A percentile compares a stretch with the other conserved stretches of the same genome.
Conservation (phyloP, 2,329 filamentous ascomycete genomes). For the Pseudogymnoascus sp. region DNA sequence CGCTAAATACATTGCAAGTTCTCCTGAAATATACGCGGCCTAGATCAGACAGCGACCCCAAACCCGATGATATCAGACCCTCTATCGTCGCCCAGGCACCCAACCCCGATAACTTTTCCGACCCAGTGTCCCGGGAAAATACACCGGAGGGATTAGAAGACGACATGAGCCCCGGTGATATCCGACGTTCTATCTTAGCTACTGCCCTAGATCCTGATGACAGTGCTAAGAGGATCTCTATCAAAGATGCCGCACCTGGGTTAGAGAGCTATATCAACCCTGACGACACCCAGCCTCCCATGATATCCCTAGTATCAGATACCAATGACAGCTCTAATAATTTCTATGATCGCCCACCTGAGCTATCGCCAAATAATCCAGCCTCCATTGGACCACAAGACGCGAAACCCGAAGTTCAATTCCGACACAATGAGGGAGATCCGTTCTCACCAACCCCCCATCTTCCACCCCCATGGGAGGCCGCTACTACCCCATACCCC, state of each 20-base stretch:
- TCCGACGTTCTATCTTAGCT: not conserved
- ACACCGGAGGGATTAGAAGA: not conserved
- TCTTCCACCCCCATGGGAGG: not conserved
- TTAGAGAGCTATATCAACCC: not conserved
- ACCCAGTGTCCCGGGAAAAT: not conserved
- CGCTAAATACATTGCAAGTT: too few relatives aligned
- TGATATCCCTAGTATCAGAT: not conserved
- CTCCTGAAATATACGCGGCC: too few relatives aligned
- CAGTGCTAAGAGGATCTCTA: not conserved
- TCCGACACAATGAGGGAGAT: not conserved
- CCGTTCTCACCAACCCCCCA: not conserved
- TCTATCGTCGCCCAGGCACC: too few relatives aligned
- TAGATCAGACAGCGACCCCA: too few relatives aligned
- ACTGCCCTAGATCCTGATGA: not conserved
- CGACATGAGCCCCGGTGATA: not conserved
- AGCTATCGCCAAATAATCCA: not conserved
- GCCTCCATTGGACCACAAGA: not conserved
- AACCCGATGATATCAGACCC: too few relatives aligned
- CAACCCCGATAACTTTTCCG: not conserved
- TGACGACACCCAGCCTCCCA: not conserved
- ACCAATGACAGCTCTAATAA: not conserved
- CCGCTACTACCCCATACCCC: not conserved
- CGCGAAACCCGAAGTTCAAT: not conserved
- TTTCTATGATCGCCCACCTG: not conserved
- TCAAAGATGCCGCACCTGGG: not conserved